Percentiles rank a stretch among this genome's conserved stretches.
phyloP scores from a whole-genome alignment of 2,329 filamentous ascomycete species.

The Ophiostoma triangulosporum region DNA sequence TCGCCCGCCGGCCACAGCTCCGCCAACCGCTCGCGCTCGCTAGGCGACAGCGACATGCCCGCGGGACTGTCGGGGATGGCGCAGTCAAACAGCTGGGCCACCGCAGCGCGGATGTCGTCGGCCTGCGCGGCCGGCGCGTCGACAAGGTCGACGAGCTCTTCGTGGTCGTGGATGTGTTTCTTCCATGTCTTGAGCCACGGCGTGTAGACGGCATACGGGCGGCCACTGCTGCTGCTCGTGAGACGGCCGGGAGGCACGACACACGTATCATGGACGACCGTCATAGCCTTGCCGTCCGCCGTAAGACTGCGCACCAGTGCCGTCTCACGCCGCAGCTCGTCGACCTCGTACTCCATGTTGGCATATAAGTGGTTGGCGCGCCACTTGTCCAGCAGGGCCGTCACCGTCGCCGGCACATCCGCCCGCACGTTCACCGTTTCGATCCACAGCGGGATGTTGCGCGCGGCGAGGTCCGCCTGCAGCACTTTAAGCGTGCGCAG shows the following conservation, averaged over 20 bases:
- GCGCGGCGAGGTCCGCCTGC: constrained; percentile 48
- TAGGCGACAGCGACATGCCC: constrained; percentile 44
- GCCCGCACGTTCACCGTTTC: constrained; percentile 53
- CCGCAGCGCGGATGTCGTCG: constrained; percentile 25
- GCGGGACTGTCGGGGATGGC: constrained; percentile 47
- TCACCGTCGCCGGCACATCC: constrained; percentile 44
- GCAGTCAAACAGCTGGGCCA: constrained; percentile 43
- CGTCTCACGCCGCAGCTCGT: constrained; percentile 70
- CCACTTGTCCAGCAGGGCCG: constrained; percentile 58
- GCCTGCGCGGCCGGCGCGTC: constrained; percentile 46
- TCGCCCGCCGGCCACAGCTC: constrained; percentile 45
- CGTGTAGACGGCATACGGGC: constrained; percentile 70
- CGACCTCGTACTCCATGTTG: constrained; percentile 85
- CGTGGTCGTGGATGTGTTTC: constrained; percentile 55
- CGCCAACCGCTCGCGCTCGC: constrained; percentile 44
- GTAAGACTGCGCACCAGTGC: constrained; percentile 47
- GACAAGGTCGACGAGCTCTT: constrained; percentile 49
- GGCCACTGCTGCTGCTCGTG: constrained; percentile 52
- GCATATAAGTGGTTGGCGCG: constrained; percentile 61
- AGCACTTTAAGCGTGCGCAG: constrained; percentile 57
- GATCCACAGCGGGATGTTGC: constrained; percentile 67
- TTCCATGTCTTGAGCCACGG: constrained; percentile 76
- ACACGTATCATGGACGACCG: constrained; percentile 69
- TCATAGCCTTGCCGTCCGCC: constrained; percentile 51
- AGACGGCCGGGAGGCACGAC: constrained; percentile 64